Percentiles rank a stretch among this genome's conserved stretches.
Conservation (phyloP, 2,329 filamentous ascomycete genomes). For the Trichoderma brevicompactum region DNA sequence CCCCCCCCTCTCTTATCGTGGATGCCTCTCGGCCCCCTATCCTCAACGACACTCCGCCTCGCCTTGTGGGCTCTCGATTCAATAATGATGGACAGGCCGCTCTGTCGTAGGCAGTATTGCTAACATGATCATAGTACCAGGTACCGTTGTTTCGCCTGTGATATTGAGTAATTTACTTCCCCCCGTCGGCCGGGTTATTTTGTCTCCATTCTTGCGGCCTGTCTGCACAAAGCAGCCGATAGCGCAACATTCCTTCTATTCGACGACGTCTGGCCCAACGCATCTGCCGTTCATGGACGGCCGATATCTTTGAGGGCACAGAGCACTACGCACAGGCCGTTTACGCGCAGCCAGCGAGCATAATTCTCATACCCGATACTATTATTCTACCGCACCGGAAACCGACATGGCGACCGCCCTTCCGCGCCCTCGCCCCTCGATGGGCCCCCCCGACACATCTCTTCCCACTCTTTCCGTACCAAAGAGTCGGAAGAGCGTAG, state of each 20-base stretch:
- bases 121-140: constrained; percentile 19
- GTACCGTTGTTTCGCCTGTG: constrained; percentile 30
- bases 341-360: constrained; percentile 32
- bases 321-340: constrained; percentile 34
- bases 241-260: constrained; percentile 24
- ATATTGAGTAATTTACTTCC: constrained; percentile 26
- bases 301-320: constrained; percentile 33
- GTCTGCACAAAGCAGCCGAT: constrained; percentile 7
- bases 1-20: constrained; percentile 2
- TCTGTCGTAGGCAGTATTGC: constrained; percentile 1
- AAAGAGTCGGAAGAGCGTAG: constrained; percentile 73
- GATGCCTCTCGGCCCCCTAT: constrained; percentile 18
- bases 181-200: constrained; percentile 17
- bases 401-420: constrained; percentile 56
- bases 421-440: constrained; percentile 68
- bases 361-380: constrained; percentile 27
- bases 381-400: constrained; percentile 6
- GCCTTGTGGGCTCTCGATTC: background rate
- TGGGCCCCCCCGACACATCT: constrained; percentile 71
- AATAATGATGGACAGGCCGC: background rate
- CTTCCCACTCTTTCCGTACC: constrained; percentile 74
- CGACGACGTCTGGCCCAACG: constrained; percentile 20
- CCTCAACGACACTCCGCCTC: constrained; percentile 17
- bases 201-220: constrained; percentile 19
- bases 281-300: constrained; percentile 40